Evolutionary conservation across 2,329 filamentous ascomycete genomes (phyloP), one percentile per base, ranked within the genome.

Genomic region (Sporothrix variecibatus): DNA sequence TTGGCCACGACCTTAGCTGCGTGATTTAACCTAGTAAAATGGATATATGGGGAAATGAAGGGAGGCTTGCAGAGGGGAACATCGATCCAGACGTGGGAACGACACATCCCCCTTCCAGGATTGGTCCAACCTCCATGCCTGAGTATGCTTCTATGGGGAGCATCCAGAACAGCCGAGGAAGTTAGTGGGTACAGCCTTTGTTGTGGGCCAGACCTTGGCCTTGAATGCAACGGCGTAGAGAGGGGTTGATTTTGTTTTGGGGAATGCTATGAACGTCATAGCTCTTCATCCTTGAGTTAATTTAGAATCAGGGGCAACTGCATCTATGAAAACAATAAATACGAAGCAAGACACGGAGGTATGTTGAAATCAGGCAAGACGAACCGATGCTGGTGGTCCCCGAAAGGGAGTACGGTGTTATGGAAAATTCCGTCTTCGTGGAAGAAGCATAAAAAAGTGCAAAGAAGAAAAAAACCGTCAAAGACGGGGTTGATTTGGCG

Each of bases 1-100:
- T 20, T 49, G 43, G 43, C 43, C 15, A 20, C 43, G 1, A 34
- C 28, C 28, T 60, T 43, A 11, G 20, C 34, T 65, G 60, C 34
- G 60, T 26, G 34, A 65, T 23, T 26, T 43, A 40, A 40, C 20
- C n/a, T 26, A 43, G 34, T 26, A 65, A 65, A 43, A 65, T 65
- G 60, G 60, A n/a, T n/a, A n/a, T n/a, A 26, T 65, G 60, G 60
- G 60, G n/a, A 65, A 65, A 26, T 23, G n/a, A 65, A 43, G 60
- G 34, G 51, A 49, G 51, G 49, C 3, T 56, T 26, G 26, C 23
- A 15, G 53, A 31, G 31, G 12, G 31, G 17, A 31, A 31, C 15
- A 15, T 7, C n/a, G 56, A 17, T 60, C 51, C 23, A 8, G 26
- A 56, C 51, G 1, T 8, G 60, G 60, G 60, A 65, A 34, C 38